phyloP scores from a whole-genome alignment of 2,329 filamentous ascomycete species.

The Alternaria panax region DNA sequence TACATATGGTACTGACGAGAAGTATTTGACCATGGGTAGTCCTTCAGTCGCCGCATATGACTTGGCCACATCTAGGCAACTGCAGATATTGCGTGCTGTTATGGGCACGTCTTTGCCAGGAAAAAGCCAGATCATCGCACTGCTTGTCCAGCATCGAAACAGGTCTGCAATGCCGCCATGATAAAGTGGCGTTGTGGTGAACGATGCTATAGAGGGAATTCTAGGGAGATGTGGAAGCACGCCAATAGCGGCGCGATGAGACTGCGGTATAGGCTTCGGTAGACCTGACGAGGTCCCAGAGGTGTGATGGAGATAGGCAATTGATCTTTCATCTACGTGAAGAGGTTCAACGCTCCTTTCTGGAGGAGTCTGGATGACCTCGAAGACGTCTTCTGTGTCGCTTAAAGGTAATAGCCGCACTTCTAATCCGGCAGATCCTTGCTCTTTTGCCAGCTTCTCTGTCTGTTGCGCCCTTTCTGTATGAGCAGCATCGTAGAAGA shows the following conservation, averaged over 20 bases:
- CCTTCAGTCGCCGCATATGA: slow-evolving; percentile 20
- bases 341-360: slow-evolving; percentile 16
- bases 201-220: slow-evolving; percentile 57
- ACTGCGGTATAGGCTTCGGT: slow-evolving; percentile 69
- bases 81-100: slow-evolving; percentile 62
- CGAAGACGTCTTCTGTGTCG: slow-evolving; percentile 31
- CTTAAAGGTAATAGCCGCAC: slow-evolving; percentile 25
- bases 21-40: slow-evolving; percentile 60
- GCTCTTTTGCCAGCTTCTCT: slow-evolving; percentile 20
- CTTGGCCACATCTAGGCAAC: slow-evolving; percentile 54
- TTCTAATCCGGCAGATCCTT: slow-evolving; percentile 12
- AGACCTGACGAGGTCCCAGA: slow-evolving; percentile 70
- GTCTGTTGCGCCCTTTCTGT: slow-evolving; percentile 42
- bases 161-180: slow-evolving; percentile 71
- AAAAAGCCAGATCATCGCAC: slow-evolving; percentile 68
- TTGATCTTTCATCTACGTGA: slow-evolving; percentile 41
- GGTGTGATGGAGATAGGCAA: slow-evolving; percentile 68
- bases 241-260: slow-evolving; percentile 62
- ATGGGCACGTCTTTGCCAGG: slow-evolving; percentile 64
- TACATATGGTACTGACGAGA: slow-evolving; percentile 79
- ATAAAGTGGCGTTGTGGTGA: slow-evolving; percentile 71
- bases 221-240: slow-evolving; percentile 60
- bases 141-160: slow-evolving; percentile 68
- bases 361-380: slow-evolving; percentile 23
- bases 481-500: slow-evolving; percentile 59